Percentiles rank a stretch among this genome's conserved stretches.
These are phyloP conservation scores for Mallotus nudiflorus DNA, from an alignment of 345 rosid genomes.

Conservation along the genomic window DNA sequence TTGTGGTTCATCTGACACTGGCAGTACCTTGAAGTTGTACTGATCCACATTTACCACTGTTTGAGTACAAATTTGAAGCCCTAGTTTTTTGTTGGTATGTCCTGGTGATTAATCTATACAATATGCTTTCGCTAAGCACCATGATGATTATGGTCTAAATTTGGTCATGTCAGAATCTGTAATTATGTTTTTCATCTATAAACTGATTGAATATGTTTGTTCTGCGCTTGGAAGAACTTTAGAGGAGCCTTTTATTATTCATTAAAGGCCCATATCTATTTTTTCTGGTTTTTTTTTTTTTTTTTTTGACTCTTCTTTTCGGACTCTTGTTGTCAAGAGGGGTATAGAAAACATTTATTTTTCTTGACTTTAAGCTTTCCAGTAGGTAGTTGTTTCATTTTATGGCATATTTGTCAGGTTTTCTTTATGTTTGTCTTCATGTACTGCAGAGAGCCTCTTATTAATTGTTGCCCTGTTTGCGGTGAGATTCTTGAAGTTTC, in stretches of 20 bases:
- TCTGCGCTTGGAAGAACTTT: too few relatives aligned
- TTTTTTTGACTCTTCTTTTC: neutral
- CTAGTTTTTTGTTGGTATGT: neutral
- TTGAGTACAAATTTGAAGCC: neutral
- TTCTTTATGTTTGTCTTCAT: constrained; percentile 1
- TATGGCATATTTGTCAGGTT: neutral
- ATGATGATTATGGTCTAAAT: neutral
- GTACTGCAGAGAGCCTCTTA: constrained; percentile 66
- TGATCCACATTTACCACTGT: neutral
- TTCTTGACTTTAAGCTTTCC: constrained; percentile 1
- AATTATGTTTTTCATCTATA: neutral
- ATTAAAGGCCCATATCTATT: neutral
- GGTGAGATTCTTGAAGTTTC: constrained; percentile 69
- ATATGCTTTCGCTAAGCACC: neutral
- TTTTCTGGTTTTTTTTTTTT: neutral
- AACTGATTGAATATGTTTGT: constrained; percentile 1
- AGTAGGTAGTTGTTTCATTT: neutral
- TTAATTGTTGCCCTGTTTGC: constrained; percentile 86
- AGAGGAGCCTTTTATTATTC: neutral
- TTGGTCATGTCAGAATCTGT: neutral
- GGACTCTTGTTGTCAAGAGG: neutral
- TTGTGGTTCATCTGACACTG: neutral
- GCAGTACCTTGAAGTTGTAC: neutral
- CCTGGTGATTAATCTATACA: neutral
- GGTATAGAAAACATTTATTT: too few relatives aligned